Evolutionary conservation across 495 filamentous ascomycete species (phyloP), one percentile per base, ranked within the genome.

Genomic region (Penicillium salamii): DNA sequence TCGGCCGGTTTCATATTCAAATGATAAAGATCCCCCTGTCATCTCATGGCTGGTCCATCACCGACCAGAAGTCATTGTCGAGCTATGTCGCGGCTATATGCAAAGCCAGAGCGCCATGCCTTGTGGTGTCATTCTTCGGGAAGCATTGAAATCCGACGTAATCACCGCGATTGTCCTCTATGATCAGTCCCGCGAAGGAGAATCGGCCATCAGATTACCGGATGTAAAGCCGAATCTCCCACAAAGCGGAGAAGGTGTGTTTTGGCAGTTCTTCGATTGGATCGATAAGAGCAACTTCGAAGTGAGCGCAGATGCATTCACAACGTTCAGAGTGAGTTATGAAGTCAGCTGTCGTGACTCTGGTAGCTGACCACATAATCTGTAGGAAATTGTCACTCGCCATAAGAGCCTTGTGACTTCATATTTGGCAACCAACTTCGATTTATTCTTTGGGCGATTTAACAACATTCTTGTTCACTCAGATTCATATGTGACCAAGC

Each of bases 251-350:
- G 75, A 80, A 12, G 91, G 91, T 0, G 80, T 96, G 2, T 97
- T 99, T 63, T 99, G 95, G 95, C 81, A 78, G n/a, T 97, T 97
- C 69, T 99, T 99, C 61, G 80, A 88, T 39, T 99, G 91, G 88
- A 96, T 99, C 48, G 90, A 97, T 64, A 84, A 87, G 60, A 86
- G 89, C 51, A 90, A 86, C 14, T 99, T 99, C 65, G 95, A 99
- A 72, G 87, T 97, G 49, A 91, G 90, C 58, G 91, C 95, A 24
- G 95, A 97, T 73, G 91, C 95, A 1, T 99, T 97, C 59, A 93
- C 89, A 32, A 97, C 92, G 6, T 99, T 99, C 67, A 78, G 92
- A 67, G 91, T 96, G 77, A 55, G n/a, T n/a, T n/a, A n/a, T n/a
- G 52, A 5, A 14, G 3, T 21, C 24, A 7, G 12, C n/a, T 6